Conservation (phyloP, 306 rosid genomes). For the Benincasa hispida region DNA sequence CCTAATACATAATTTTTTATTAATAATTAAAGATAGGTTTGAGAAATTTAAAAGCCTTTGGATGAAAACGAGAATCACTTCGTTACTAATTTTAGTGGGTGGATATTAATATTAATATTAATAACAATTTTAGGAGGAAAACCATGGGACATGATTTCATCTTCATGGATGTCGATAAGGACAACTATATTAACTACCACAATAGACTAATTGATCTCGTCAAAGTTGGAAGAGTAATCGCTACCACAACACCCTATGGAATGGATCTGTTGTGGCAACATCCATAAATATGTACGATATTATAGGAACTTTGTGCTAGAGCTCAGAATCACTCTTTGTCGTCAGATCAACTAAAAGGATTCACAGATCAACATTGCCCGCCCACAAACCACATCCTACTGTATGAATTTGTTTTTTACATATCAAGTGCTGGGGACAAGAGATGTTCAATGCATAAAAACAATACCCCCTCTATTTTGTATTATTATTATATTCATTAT, state of each 20-base stretch:
- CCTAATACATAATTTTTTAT: no score
- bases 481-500: no score
- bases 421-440: no score
- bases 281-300: conserved; percentile 70
- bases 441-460: neutral
- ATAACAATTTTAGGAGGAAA: conserved; percentile 33
- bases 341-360: conserved; percentile 38
- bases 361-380: neutral
- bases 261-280: conserved; percentile 79
- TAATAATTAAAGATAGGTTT: no score
- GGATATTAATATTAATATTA: neutral
- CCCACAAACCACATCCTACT: neutral
- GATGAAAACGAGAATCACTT: no score
- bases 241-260: conserved; percentile 90
- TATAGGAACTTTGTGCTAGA: conserved; percentile 73
- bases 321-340: conserved; percentile 83
- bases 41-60: no score
- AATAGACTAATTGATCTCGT: conserved; percentile 67
- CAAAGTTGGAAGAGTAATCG: conserved; percentile 69
- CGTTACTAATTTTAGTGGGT: no score
- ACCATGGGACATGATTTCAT: conserved; percentile 63
- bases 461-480: neutral
- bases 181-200: conserved; percentile 87
- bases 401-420: neutral
- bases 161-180: conserved; percentile 84